phyloP scores from a whole-genome alignment of 441 rosid genomes.

The Aquilaria agallochum region DNA sequence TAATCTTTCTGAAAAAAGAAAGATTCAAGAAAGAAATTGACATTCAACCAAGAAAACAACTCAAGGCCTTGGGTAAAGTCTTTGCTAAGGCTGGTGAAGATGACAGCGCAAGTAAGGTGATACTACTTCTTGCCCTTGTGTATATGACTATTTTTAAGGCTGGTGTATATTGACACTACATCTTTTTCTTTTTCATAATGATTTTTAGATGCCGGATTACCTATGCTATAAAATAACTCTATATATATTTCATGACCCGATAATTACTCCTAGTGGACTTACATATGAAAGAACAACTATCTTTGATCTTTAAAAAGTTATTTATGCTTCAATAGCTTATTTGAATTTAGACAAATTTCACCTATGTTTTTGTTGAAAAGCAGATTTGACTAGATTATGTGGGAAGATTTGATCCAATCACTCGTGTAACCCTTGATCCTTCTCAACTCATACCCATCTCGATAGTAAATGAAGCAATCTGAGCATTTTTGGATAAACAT shows the following conservation, averaged over 20 bases:
- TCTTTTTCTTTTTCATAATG: slow-evolving; percentile 4
- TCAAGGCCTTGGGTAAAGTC: slow-evolving; percentile 49
- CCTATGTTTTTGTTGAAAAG: not conserved
- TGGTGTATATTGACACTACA: not conserved
- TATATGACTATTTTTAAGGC: not conserved
- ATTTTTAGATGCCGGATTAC: slow-evolving; percentile 79
- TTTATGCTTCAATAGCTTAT: not conserved
- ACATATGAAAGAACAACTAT: slow-evolving; percentile 85
- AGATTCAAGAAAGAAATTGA: slow-evolving; percentile 41
- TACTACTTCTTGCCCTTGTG: not conserved
- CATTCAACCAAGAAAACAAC: slow-evolving; percentile 30
- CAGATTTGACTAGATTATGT: slow-evolving; percentile 38
- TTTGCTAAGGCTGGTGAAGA: slow-evolving; percentile 66
- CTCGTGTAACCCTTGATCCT: slow-evolving; percentile 52
- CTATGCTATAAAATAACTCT: slow-evolving; percentile 89
- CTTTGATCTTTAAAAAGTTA: slow-evolving; percentile 77
- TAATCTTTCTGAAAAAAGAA: slow-evolving; percentile 45
- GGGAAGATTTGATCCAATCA: slow-evolving; percentile 85
- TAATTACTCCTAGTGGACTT: slow-evolving; percentile 86
- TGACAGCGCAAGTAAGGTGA: slow-evolving; percentile 68
- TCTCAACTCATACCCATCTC: slow-evolving; percentile 67
- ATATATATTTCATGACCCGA: slow-evolving; percentile 87
- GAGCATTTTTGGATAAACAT: slow-evolving; percentile 64
- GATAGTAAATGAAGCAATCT: slow-evolving; percentile 88
- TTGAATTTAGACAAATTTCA: not conserved